These are phyloP conservation scores for Cyclotella atomus DNA, from an alignment of 108 stramenopile genomes.

Conservation along the genomic window DNA sequence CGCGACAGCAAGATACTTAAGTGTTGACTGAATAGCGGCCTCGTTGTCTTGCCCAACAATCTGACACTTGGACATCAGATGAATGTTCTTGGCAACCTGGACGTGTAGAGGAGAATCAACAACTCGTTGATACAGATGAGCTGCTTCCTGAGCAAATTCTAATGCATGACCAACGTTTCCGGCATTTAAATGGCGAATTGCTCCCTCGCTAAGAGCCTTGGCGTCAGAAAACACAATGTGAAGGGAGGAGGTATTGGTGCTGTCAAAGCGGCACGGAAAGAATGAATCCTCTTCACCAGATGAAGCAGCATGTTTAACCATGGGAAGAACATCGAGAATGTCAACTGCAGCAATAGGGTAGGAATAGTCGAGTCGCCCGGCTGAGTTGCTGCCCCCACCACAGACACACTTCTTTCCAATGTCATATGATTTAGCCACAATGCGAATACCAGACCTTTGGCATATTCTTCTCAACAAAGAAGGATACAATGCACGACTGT, in stretches of 20 bases:
- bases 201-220: constrained; percentile 71
- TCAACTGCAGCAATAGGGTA: constrained; percentile 87
- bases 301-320: constrained; percentile 90
- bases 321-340: constrained; percentile 86
- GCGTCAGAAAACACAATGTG: constrained; percentile 88
- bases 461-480: constrained; percentile 89
- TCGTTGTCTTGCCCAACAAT: constrained; percentile 73
- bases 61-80: constrained; percentile 75
- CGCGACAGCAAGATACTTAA: constrained; percentile 74
- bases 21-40: constrained; percentile 66
- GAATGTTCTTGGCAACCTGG: constrained; percentile 71
- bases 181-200: constrained; percentile 57
- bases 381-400: constrained; percentile 36
- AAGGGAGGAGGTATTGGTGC: constrained; percentile 55
- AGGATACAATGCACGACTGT: constrained; percentile 52
- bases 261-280: constrained; percentile 62
- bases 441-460: constrained; percentile 86
- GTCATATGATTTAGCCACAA: constrained; percentile 79
- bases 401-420: constrained; percentile 74
- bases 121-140: constrained; percentile 76
- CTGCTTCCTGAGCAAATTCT: constrained; percentile 84
- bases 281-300: constrained; percentile 63
- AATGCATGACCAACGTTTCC: constrained; percentile 68
- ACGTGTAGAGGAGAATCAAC: constrained; percentile 77
- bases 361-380: constrained; percentile 50